phyloP scores from a whole-genome alignment of 75 land plant species.

The Azolla pinnata region DNA sequence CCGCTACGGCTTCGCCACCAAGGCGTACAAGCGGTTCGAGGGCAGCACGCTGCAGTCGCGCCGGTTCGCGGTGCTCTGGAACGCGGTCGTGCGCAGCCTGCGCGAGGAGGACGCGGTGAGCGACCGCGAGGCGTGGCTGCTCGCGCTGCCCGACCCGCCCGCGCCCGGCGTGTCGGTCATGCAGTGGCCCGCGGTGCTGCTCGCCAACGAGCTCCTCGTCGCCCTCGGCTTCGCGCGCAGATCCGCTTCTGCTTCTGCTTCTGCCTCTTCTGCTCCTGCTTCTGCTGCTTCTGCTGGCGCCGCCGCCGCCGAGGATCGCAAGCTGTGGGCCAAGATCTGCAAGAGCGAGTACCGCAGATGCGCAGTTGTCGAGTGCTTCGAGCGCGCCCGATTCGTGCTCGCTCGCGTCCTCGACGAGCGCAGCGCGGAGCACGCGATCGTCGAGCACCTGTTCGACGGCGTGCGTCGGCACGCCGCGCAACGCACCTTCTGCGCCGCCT shows the following conservation, averaged over 20 bases:
- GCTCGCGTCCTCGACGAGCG: constrained; percentile 16
- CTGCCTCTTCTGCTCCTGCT: no score
- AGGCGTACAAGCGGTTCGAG: constrained; percentile 19
- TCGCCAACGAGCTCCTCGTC: constrained; percentile 31
- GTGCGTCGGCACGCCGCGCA: constrained; percentile 15
- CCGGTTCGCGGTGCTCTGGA: constrained; percentile 30
- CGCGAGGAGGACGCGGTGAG: constrained; percentile 32
- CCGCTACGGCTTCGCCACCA: constrained; percentile 32
- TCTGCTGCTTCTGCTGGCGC: no score
- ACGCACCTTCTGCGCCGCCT: constrained; percentile 12
- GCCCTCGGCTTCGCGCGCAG: constrained; percentile 22
- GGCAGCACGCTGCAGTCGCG: constrained; percentile 15
- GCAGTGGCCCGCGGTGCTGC: constrained; percentile 37
- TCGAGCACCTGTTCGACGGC: constrained; percentile 21
- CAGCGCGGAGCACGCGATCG: constrained; percentile 15
- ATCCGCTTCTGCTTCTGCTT: no score
- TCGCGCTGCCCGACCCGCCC: constrained; percentile 19
- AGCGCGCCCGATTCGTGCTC: constrained; percentile 28
- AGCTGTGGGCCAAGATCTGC: constrained; percentile 28
- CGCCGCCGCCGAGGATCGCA: constrained; percentile 22
- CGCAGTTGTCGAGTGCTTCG: constrained; percentile 38
- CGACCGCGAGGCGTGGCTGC: constrained; percentile 34
- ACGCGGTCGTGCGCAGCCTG: constrained; percentile 21
- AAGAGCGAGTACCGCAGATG: constrained; percentile 36
- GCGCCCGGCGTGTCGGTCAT: constrained; percentile 23